Evolutionary conservation across 2,329 filamentous ascomycete species (phyloP).

Genomic region (Truncatella angustata): DNA sequence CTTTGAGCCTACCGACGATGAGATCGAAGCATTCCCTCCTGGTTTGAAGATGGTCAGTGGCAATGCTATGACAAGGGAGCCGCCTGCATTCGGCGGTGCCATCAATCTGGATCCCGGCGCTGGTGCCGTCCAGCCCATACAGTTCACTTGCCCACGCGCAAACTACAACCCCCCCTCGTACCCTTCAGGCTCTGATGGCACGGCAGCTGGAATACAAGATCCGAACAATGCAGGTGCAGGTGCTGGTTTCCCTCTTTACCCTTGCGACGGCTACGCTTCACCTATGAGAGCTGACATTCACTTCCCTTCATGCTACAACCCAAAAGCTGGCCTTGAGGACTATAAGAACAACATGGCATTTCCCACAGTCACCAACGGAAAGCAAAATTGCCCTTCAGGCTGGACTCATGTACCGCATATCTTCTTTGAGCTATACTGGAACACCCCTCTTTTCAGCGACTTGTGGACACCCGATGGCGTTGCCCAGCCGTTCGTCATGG

Average conservation of each 20-base stretch:
- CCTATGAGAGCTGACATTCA: conserved; percentile 66
- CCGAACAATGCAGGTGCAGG: conserved; percentile 54
- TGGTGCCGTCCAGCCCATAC: conserved; percentile 48
- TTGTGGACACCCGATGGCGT: conserved; percentile 55
- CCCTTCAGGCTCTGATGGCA: conserved; percentile 53
- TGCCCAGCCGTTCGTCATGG: conserved; percentile 63
- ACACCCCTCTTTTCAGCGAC: conserved; percentile 50
- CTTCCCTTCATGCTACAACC: conserved; percentile 75
- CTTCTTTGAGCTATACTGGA: conserved; percentile 61
- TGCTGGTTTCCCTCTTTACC: conserved; percentile 66
- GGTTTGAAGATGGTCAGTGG: conserved; percentile 72
- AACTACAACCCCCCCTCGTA: conserved; percentile 50
- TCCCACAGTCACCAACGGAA: conserved; percentile 49
- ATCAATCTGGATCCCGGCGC: conserved; percentile 46
- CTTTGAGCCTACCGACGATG: conserved; percentile 63
- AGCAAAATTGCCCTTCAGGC: conserved; percentile 53
- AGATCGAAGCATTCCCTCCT: conserved; percentile 66
- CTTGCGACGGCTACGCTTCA: conserved; percentile 63
- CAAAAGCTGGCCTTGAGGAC: conserved; percentile 55
- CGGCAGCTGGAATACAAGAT: conserved; percentile 53
- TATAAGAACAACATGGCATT: conserved; percentile 66
- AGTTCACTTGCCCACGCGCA: conserved; percentile 59
- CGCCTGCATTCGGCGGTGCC: conserved; percentile 47
- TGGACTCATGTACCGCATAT: conserved; percentile 55
- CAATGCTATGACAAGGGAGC: conserved; percentile 55